Evolutionary conservation across 2,329 filamentous ascomycete species (phyloP).

Genomic region (Dactylella cylindrospora): DNA sequence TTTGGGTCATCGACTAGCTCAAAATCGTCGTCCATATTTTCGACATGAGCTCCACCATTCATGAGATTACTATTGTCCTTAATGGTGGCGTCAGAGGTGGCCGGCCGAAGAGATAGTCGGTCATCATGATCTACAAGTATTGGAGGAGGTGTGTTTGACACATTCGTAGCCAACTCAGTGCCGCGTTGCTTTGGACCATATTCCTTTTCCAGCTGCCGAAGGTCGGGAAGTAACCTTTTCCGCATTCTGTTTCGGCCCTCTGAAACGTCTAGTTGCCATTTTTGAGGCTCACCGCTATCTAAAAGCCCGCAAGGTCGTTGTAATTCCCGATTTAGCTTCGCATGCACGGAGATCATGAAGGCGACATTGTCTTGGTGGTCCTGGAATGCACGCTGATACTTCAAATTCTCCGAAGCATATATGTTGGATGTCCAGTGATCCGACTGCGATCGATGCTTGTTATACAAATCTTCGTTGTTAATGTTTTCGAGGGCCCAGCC

Average conservation of each 20-base stretch:
- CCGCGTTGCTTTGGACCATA: constrained; percentile 81
- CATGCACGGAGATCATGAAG: constrained; percentile 74
- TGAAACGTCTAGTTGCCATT: constrained; percentile 93
- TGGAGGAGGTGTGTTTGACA: constrained; percentile 44
- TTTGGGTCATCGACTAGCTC: constrained; percentile 94
- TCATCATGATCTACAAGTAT: constrained; percentile 48
- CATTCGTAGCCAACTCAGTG: constrained; percentile 52
- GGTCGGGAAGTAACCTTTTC: constrained; percentile 79
- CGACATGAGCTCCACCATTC: constrained; percentile 25
- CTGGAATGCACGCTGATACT: constrained; percentile 83
- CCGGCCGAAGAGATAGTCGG: constrained; percentile 25
- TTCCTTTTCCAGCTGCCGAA: constrained; percentile 65
- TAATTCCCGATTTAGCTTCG: constrained; percentile 75
- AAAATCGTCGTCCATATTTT: constrained; percentile 78
- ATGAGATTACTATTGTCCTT: constrained; percentile 45
- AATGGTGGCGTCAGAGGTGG: constrained; percentile 17
- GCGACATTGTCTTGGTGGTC: constrained; percentile 88
- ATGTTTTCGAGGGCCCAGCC: constrained; percentile 73
- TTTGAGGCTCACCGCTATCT: constrained; percentile 64
- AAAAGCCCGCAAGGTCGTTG: constrained; percentile 79
- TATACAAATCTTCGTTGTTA: constrained; percentile 68
- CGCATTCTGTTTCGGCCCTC: constrained; percentile 96
- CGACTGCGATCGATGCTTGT: constrained; percentile 82
- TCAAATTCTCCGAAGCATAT: constrained; percentile 85
- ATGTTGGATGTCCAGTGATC: constrained; percentile 95